These are phyloP conservation scores for Leersia perrieri DNA, from an alignment of 176 grass and related monocot genomes.

Conservation along the genomic window DNA sequence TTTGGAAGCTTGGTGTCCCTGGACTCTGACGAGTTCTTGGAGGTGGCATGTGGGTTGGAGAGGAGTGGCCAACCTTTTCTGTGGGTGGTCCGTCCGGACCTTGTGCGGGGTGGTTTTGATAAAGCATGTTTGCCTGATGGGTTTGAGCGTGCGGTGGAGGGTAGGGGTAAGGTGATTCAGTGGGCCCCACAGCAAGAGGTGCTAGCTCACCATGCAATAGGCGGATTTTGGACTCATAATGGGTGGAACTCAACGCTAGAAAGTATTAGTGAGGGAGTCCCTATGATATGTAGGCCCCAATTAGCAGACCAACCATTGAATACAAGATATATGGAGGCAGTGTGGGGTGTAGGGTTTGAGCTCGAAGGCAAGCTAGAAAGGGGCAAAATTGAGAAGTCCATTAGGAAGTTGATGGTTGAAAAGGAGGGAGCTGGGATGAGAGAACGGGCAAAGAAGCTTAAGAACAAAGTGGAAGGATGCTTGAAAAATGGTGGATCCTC, in stretches of 20 bases:
- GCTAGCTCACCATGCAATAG: slow-evolving; percentile 25
- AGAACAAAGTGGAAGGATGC: not conserved
- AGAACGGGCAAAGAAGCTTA: slow-evolving; percentile 8
- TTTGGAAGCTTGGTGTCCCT: slow-evolving; percentile 41
- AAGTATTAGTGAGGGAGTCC: slow-evolving; percentile 22
- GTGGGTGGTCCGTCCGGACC: slow-evolving; percentile 23
- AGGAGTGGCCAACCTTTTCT: slow-evolving; percentile 30
- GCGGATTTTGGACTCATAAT: slow-evolving; percentile 39
- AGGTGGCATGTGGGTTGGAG: slow-evolving; percentile 20
- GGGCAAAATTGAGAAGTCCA: not conserved
- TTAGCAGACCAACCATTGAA: slow-evolving; percentile 42
- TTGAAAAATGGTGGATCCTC: not conserved
- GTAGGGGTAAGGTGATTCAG: slow-evolving; percentile 17
- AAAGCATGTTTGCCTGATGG: not conserved
- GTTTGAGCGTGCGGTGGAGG: not conserved
- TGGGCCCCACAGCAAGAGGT: slow-evolving; percentile 50
- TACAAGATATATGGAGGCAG: not conserved
- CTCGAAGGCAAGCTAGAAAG: slow-evolving; percentile 25
- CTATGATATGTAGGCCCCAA: slow-evolving; percentile 23
- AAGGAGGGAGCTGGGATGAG: slow-evolving; percentile 4
- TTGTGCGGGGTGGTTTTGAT: not conserved
- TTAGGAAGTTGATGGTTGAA: slow-evolving; percentile 32
- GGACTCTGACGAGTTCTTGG: not conserved
- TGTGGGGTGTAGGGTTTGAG: slow-evolving; percentile 30
- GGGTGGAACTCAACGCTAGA: too few species aligned